These are phyloP conservation scores for Clavispora vitiphila DNA, from an alignment of 805 yeast genomes.

Conservation along the genomic window DNA sequence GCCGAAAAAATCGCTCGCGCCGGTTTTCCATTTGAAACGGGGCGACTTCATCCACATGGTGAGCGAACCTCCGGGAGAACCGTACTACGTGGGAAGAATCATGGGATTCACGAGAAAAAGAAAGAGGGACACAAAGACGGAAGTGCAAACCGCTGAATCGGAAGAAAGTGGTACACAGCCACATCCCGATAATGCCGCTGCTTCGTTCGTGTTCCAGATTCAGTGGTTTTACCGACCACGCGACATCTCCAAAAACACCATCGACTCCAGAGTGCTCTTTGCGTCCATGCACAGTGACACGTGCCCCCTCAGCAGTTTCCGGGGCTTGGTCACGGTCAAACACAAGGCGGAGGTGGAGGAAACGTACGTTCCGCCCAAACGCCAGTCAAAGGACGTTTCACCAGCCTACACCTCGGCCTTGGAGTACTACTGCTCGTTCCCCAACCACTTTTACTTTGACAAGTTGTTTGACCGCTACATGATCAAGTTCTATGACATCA, in stretches of 20 bases:
- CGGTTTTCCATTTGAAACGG: slow-evolving; percentile 34
- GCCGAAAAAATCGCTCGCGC: slow-evolving; percentile 14
- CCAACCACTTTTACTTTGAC: slow-evolving; percentile 80
- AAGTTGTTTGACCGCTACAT: slow-evolving; percentile 83
- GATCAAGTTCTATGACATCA: slow-evolving; percentile 72
- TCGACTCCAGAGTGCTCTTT: slow-evolving; percentile 70
- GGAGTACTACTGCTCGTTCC: slow-evolving; percentile 48
- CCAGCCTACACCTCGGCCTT: slow-evolving; percentile 21
- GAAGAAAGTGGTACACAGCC: background rate
- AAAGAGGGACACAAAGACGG: no score
- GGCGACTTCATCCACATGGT: slow-evolving; percentile 77
- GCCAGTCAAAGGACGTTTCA: slow-evolving; percentile 3
- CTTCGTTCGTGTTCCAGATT: slow-evolving; percentile 56
- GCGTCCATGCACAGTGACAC: slow-evolving; percentile 84
- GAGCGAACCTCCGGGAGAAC: slow-evolving; percentile 92
- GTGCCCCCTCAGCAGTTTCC: slow-evolving; percentile 67
- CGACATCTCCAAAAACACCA: slow-evolving; percentile 64
- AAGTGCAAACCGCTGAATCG: no score
- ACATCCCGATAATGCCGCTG: slow-evolving; percentile 28
- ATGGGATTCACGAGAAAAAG: slow-evolving; percentile 51
- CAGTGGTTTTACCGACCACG: slow-evolving; percentile 92
- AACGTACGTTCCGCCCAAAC: slow-evolving; percentile 13
- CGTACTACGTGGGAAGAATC: slow-evolving; percentile 82
- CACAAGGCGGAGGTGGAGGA: slow-evolving; percentile 65
- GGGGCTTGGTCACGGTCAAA: slow-evolving; percentile 71